Percentiles rank a stretch among this genome's conserved stretches.
Evolutionary conservation across 768 basidiomycete genomes (phyloP).

Genomic region (Russula earlei): DNA sequence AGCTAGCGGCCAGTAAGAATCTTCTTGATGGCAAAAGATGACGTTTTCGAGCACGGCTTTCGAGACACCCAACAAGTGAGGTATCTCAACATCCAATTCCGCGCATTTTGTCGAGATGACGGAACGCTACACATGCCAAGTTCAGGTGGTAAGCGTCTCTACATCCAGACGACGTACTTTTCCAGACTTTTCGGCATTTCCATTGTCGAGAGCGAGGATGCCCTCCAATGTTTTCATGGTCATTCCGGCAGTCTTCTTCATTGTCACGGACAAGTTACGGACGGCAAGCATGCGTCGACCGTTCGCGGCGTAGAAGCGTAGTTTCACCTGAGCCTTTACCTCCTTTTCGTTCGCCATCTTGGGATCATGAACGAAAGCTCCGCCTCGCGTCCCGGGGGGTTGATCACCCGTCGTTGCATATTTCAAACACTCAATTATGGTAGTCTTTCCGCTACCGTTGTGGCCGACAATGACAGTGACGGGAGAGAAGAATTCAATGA

Average conservation of each 20-base stretch:
- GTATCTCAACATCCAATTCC: slow-evolving; percentile 92
- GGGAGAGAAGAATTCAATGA: slow-evolving; percentile 96
- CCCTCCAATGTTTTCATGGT: slow-evolving; percentile 98
- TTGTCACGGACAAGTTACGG: slow-evolving; percentile 84
- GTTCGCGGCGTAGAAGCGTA: slow-evolving; percentile 86
- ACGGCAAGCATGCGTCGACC: slow-evolving; percentile 84
- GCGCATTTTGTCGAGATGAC: slow-evolving; percentile 96
- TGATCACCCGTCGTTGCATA: slow-evolving; percentile 98
- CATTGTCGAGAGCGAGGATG: slow-evolving; percentile 67
- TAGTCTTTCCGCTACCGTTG: slow-evolving; percentile 98
- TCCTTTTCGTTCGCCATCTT: slow-evolving; percentile 99
- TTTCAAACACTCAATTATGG: slow-evolving; percentile 98
- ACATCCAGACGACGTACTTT: slow-evolving; percentile 46
- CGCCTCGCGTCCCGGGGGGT: slow-evolving; percentile 93
- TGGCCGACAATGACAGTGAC: slow-evolving; percentile 98
- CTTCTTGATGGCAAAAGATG: slow-evolving; percentile 99
- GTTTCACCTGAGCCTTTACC: slow-evolving; percentile 95
- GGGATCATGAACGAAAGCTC: slow-evolving; percentile 98
- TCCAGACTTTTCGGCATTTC: slow-evolving; percentile 52
- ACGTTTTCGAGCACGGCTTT: slow-evolving; percentile 99
- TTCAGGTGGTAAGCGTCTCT: not conserved
- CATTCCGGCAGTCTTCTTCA: slow-evolving; percentile 80
- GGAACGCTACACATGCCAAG: slow-evolving; percentile 45
- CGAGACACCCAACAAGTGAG: slow-evolving; percentile 86
- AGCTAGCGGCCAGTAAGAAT: slow-evolving; percentile 94